Evolutionary conservation across 2,329 filamentous ascomycete genomes (phyloP).

Genomic region (Talaromyces albobiverticillius): DNA sequence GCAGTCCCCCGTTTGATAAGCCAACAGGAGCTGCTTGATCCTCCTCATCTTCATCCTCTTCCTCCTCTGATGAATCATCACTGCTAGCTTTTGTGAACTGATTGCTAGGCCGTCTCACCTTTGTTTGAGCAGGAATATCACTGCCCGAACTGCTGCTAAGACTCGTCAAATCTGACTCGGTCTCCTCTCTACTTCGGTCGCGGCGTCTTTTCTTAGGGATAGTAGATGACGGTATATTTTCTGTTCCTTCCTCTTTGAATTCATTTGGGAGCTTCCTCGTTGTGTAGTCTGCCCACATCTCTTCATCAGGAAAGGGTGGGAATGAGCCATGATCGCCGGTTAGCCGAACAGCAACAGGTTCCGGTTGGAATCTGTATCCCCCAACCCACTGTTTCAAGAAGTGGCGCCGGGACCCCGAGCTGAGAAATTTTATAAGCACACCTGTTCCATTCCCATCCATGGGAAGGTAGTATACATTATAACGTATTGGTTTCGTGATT

Average conservation of each 20-base stretch:
- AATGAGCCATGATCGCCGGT: not conserved
- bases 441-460: constrained; percentile 1
- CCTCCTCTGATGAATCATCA: not conserved
- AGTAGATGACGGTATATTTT: not conserved
- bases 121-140: not conserved
- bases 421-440: not conserved
- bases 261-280: not conserved
- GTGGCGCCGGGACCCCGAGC: not conserved
- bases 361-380: not conserved
- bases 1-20: constrained; percentile 1
- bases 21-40: not conserved
- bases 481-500: not conserved
- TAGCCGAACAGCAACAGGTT: constrained; percentile 5
- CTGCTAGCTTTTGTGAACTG: too few species aligned
- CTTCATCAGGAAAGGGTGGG: not conserved
- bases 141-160: not conserved
- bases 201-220: not conserved
- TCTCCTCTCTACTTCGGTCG: not conserved
- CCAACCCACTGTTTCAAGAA: constrained; percentile 9
- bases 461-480: constrained; percentile 3
- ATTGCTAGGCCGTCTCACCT: not conserved
- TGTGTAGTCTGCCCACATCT: not conserved
- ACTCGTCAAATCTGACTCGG: not conserved
- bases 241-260: not conserved
- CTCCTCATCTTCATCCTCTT: not conserved